These are phyloP conservation scores for Cicer judaicum DNA, from an alignment of 306 rosid genomes.

Conservation along the genomic window DNA sequence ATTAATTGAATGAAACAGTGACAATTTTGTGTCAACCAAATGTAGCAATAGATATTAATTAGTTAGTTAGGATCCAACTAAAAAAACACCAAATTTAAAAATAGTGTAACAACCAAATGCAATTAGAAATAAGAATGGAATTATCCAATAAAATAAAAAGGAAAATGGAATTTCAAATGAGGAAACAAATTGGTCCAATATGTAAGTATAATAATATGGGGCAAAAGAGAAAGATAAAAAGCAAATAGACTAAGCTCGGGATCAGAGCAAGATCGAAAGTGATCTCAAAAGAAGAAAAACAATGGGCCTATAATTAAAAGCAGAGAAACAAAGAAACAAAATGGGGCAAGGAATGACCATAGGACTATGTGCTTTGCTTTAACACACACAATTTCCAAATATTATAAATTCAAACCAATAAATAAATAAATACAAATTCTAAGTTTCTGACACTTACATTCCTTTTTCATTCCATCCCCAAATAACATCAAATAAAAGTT, in stretches of 20 bases:
- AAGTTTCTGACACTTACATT: conserved; percentile 51
- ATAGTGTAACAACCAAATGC: background rate
- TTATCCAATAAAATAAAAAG: background rate
- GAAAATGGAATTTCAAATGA: conserved; percentile 1
- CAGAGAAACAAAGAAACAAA: conserved; percentile 44
- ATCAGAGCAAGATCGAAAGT: conserved; percentile 72
- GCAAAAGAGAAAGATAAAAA: conserved; percentile 55
- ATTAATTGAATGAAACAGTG: conserved; percentile 51
- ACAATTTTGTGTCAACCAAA: conserved; percentile 31
- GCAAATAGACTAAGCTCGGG: conserved; percentile 61
- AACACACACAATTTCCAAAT: conserved; percentile 41
- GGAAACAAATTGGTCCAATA: conserved; percentile 52
- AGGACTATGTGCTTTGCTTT: conserved; percentile 53
- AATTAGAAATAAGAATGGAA: conserved; percentile 13
- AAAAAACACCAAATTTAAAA: background rate
- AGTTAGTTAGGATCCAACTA: conserved; percentile 34
- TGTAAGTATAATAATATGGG: conserved; percentile 20
- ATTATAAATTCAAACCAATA: conserved; percentile 2
- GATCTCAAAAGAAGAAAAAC: conserved; percentile 41
- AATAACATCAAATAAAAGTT: too few species aligned
- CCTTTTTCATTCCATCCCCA: background rate
- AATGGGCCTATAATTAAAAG: conserved; percentile 56
- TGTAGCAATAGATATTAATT: background rate
- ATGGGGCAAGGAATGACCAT: conserved; percentile 53
- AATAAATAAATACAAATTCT: background rate